A percentile compares a stretch with the other conserved stretches of the same genome.
Evolutionary conservation across 371 early-diverging fungal genomes (phyloP).

Genomic region (Mortierella sp.): DNA sequence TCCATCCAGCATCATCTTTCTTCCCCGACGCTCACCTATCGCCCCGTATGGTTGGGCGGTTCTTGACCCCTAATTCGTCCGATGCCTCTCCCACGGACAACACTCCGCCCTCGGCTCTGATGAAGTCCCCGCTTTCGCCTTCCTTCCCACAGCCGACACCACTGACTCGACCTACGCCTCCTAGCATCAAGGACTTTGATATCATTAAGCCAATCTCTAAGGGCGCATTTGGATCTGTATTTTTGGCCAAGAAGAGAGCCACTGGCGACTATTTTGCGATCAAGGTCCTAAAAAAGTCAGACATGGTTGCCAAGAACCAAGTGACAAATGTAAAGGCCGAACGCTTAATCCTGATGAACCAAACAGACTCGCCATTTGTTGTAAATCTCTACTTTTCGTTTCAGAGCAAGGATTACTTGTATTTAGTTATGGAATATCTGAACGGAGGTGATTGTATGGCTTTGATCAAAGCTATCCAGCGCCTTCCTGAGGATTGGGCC

Average conservation of each 20-base stretch:
- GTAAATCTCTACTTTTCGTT: constrained; percentile 94
- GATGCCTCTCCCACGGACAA: constrained; percentile 50
- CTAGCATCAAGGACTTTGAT: constrained; percentile 91
- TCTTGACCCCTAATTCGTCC: constrained; percentile 42
- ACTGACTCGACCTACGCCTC: constrained; percentile 64
- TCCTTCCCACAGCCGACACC: constrained; percentile 65
- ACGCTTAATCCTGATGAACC: constrained; percentile 86
- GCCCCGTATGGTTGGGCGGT: constrained; percentile 28
- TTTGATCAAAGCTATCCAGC: constrained; percentile 87
- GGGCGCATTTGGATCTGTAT: constrained; percentile 94
- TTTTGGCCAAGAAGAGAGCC: constrained; percentile 84
- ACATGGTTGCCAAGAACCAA: constrained; percentile 94
- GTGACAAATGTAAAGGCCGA: constrained; percentile 93
- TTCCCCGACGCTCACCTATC: constrained; percentile 49
- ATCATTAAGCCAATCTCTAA: constrained; percentile 94
- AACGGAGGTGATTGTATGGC: constrained; percentile 98
- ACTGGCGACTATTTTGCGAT: constrained; percentile 93
- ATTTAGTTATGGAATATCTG: constrained; percentile 95
- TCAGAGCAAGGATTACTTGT: constrained; percentile 92
- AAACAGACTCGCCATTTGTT: constrained; percentile 93
- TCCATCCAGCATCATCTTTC: constrained; percentile 46
- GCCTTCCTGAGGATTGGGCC: constrained; percentile 91
- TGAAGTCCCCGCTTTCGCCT: constrained; percentile 52
- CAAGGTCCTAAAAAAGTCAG: constrained; percentile 90
- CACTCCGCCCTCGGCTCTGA: constrained; percentile 26